These are phyloP conservation scores for Rubia peregrina DNA, from an alignment of 305 asterid species.

Conservation along the genomic window DNA sequence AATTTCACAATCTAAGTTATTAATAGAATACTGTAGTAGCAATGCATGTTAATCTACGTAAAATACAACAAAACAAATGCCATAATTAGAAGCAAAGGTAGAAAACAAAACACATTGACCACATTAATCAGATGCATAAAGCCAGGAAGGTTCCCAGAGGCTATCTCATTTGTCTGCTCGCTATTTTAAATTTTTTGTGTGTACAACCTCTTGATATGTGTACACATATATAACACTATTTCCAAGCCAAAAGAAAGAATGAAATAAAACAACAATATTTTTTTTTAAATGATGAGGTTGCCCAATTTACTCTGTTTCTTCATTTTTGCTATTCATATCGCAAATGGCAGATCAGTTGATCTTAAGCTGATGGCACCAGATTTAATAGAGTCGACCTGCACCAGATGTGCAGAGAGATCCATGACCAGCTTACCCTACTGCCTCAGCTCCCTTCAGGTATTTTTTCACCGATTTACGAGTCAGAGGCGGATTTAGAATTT, in stretches of 20 bases:
- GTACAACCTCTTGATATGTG: background rate
- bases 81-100: background rate
- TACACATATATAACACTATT: background rate
- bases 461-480: background rate
- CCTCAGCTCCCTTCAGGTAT: constrained; percentile 13
- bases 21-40: too few species aligned
- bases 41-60: background rate
- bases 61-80: background rate
- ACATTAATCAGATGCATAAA: background rate
- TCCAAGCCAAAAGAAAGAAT: background rate
- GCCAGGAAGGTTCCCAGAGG: background rate
- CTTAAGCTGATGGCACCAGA: background rate
- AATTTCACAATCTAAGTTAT: too few species aligned
- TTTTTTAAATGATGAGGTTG: background rate
- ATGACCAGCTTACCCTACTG: constrained; percentile 10
- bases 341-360: background rate
- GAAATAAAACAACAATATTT: background rate
- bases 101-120: background rate
- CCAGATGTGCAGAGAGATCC: constrained; percentile 18
- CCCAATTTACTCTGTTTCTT: background rate
- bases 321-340: background rate
- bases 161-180: background rate
- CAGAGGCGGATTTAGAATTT: too few species aligned
- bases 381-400: background rate
- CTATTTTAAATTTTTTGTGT: background rate